These are phyloP conservation scores for Debaryomyces robertsiae DNA, from an alignment of 1,139 yeast species.

Conservation along the genomic window DNA sequence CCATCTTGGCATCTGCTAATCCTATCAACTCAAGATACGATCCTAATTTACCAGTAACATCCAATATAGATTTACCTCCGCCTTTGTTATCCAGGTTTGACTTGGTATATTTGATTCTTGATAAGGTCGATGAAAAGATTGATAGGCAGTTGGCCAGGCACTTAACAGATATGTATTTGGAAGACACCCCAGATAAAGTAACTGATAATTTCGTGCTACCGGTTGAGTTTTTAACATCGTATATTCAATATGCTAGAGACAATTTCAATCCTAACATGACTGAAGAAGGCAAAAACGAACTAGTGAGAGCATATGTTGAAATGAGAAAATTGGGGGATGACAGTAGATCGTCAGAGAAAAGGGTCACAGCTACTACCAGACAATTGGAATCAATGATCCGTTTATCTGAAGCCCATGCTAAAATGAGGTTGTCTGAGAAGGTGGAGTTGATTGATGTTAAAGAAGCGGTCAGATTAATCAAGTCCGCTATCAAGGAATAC, in stretches of 20 bases:
- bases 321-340: constrained; percentile 97
- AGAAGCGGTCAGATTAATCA: constrained; percentile 91
- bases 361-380: constrained; percentile 97
- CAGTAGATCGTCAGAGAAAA: constrained; percentile 77
- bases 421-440: constrained; percentile 74
- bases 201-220: constrained; percentile 71
- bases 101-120: constrained; percentile 86
- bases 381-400: constrained; percentile 96
- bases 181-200: constrained; percentile 79
- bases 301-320: constrained; percentile 87
- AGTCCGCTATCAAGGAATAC: constrained; percentile 93
- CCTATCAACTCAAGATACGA: constrained; percentile 97
- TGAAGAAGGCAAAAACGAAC: constrained; percentile 77
- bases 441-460: constrained; percentile 85
- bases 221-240: constrained; percentile 81
- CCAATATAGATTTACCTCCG: constrained; percentile 95
- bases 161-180: constrained; percentile 87
- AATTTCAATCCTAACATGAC: constrained; percentile 76
- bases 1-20: constrained; percentile 93
- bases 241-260: constrained; percentile 91
- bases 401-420: constrained; percentile 94
- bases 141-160: constrained; percentile 90
- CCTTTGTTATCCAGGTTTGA: constrained; percentile 94
- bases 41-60: constrained; percentile 89
- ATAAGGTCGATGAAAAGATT: constrained; percentile 82